Evolutionary conservation across 768 basidiomycete species (phyloP).

Genomic region (Kwoniella sp.): DNA sequence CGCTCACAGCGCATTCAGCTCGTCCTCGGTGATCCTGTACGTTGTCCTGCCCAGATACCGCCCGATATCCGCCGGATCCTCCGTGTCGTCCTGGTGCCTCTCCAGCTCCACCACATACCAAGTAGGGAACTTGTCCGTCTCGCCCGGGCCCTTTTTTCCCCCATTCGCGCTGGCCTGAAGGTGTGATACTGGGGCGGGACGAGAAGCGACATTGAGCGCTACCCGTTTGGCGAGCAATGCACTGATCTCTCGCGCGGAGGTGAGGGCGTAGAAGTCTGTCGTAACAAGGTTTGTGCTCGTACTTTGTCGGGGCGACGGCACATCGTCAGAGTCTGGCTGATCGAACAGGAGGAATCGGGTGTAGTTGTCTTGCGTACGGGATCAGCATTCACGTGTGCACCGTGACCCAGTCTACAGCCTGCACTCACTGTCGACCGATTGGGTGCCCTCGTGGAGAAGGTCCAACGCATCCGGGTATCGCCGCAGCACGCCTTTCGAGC

Average conservation of each 20-base stretch:
- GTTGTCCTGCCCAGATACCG: no score
- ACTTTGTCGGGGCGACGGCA: no score
- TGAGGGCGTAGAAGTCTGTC: conserved; percentile 7
- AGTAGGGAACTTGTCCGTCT: conserved; percentile 3
- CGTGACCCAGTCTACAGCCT: background rate
- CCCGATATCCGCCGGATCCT: no score
- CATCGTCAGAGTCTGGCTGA: no score
- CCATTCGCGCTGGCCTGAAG: background rate
- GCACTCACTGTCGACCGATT: conserved; percentile 39
- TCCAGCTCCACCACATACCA: conserved; percentile 7
- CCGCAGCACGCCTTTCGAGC: conserved; percentile 30
- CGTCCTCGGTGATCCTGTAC: no score
- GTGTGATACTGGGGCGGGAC: background rate
- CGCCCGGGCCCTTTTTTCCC: background rate
- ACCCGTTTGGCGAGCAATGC: background rate
- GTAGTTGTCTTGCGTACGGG: conserved; percentile 36
- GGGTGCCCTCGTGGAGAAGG: conserved; percentile 34
- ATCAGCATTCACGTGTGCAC: background rate
- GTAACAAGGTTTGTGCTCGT: no score
- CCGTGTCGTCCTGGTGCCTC: no score
- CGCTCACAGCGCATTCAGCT: no score
- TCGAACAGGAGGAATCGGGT: conserved; percentile 45
- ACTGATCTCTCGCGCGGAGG: background rate
- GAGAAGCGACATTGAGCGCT: conserved; percentile 1
- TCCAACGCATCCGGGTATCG: conserved; percentile 25